Evolutionary conservation across 2,329 filamentous ascomycete species (phyloP).

Genomic region (Ilyonectria destructans): DNA sequence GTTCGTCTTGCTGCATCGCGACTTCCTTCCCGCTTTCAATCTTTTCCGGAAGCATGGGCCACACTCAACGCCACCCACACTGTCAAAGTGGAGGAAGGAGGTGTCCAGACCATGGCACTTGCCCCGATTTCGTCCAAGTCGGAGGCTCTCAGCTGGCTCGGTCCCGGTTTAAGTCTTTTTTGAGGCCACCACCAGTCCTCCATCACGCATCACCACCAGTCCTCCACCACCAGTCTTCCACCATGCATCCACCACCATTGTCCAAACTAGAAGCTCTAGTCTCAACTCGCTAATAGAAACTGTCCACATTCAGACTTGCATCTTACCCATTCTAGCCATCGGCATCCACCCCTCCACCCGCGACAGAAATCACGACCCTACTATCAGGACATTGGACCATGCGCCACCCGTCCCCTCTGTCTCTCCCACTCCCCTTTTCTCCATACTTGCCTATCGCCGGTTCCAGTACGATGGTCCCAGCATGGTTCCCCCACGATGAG

Average conservation of each 20-base stretch:
- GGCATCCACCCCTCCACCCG: not conserved
- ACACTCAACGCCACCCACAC: not conserved
- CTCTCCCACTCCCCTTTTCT: not conserved
- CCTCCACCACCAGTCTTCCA: no score
- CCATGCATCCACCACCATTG: not conserved
- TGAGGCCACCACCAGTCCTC: not conserved
- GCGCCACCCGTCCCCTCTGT: not conserved
- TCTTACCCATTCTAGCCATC: not conserved
- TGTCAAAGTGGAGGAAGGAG: slow-evolving; percentile 7
- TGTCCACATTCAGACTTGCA: not conserved
- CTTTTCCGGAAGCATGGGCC: not conserved
- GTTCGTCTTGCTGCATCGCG: not conserved
- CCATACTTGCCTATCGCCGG: not conserved
- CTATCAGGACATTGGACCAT: not conserved
- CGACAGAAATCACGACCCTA: not conserved
- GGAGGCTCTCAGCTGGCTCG: not conserved
- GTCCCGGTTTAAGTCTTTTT: not conserved
- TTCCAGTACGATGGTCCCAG: not conserved
- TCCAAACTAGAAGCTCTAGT: not conserved
- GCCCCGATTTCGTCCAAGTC: not conserved
- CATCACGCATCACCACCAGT: not conserved
- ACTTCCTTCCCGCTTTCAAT: slow-evolving; percentile 9
- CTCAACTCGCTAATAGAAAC: not conserved
- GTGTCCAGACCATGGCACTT: slow-evolving; percentile 3
- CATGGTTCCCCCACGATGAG: not conserved